Percentiles rank a stretch among this genome's conserved stretches.
Evolutionary conservation across 192 early-diverging fungal species (phyloP).

Genomic region (Pecoramyces ruminantium): DNA sequence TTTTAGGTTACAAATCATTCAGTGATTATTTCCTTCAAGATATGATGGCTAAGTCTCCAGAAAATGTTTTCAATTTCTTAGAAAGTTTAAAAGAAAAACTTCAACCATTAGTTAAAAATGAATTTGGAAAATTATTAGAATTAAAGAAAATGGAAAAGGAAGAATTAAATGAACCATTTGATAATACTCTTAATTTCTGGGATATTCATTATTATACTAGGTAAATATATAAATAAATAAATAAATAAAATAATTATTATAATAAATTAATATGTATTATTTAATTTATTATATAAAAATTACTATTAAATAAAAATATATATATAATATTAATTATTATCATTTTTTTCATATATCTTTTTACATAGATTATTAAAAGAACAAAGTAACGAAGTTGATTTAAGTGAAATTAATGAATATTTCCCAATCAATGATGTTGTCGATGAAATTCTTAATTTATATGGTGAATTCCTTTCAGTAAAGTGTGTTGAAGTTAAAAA

Average conservation of each 20-base stretch:
- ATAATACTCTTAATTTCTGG: slow-evolving; percentile 46
- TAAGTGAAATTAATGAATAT: slow-evolving; percentile 55
- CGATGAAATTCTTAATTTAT: slow-evolving; percentile 52
- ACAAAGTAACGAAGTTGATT: no score
- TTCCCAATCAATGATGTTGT: slow-evolving; percentile 47
- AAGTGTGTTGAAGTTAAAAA: slow-evolving; percentile 43
- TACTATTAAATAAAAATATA: no score
- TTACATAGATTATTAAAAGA: no score
- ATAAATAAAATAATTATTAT: no score
- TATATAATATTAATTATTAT: no score
- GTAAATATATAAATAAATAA: no score
- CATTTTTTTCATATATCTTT: no score
- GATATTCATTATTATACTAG: slow-evolving; percentile 14
- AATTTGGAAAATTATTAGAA: slow-evolving; percentile 37
- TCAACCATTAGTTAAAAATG: slow-evolving; percentile 28
- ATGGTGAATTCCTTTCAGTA: slow-evolving; percentile 53
- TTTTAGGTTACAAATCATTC: slow-evolving; percentile 56
- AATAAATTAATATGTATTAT: no score
- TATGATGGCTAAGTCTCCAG: slow-evolving; percentile 64
- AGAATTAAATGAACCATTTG: slow-evolving; percentile 25
- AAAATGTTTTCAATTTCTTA: slow-evolving; percentile 48
- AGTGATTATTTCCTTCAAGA: slow-evolving; percentile 53
- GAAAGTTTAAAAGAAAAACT: slow-evolving; percentile 35
- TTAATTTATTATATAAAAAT: no score
- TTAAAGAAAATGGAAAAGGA: slow-evolving; percentile 39